These are phyloP conservation scores for Inga laurina DNA, from an alignment of 306 rosid genomes.

Conservation along the genomic window DNA sequence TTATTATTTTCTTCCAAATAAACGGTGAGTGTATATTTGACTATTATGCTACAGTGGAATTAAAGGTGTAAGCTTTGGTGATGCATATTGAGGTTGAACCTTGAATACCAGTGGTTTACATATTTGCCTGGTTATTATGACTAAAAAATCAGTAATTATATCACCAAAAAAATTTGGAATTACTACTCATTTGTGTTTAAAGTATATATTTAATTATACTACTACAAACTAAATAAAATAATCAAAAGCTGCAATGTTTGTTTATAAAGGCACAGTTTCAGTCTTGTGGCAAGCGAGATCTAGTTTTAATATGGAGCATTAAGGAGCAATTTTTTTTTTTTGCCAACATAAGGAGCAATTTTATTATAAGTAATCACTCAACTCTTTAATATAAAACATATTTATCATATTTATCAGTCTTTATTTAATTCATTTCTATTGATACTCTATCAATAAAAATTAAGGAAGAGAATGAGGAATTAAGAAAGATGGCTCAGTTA, in stretches of 20 bases:
- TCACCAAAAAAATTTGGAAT: neutral
- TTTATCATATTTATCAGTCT: too few relatives aligned
- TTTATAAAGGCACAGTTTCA: neutral
- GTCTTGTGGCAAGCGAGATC: neutral
- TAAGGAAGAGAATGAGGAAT: too few relatives aligned
- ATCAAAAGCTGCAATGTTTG: neutral
- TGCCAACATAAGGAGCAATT: neutral
- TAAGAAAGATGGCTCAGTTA: too few relatives aligned
- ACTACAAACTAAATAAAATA: neutral
- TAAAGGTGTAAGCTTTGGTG: neutral
- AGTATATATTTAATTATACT: neutral
- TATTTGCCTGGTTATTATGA: neutral
- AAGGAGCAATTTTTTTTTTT: too few relatives aligned
- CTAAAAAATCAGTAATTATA: neutral
- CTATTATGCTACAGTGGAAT: neutral
- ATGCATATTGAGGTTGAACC: neutral
- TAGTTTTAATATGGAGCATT: too few relatives aligned
- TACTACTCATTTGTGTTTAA: neutral
- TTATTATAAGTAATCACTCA: too few relatives aligned
- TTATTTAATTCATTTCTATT: too few relatives aligned
- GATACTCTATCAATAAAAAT: too few relatives aligned
- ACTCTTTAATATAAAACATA: too few relatives aligned
- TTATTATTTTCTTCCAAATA: neutral
- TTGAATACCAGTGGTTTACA: neutral
- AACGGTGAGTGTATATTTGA: neutral